These are phyloP conservation scores for Euphorbia pulcherrima DNA, from an alignment of 345 rosid genomes.

Conservation along the genomic window DNA sequence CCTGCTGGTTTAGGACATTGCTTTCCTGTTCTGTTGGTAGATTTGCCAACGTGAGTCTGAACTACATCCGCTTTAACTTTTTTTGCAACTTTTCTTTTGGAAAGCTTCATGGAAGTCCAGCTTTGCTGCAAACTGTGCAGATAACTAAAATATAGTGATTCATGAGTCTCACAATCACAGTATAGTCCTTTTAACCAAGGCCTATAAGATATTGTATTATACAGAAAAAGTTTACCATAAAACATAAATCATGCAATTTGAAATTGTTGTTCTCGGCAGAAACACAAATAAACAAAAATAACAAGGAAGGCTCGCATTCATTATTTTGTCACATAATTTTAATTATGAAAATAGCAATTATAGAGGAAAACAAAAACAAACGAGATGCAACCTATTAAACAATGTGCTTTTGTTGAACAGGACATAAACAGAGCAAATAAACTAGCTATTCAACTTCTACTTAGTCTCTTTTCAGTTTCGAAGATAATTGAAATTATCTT, in stretches of 20 bases:
- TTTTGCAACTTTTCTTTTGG: conserved; percentile 21
- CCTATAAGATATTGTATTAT: not conserved
- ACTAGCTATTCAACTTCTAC: not conserved
- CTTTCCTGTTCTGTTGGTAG: conserved; percentile 18
- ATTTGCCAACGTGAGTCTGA: conserved; percentile 21
- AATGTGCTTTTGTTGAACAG: not conserved
- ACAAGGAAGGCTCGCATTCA: not conserved
- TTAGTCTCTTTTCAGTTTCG: not conserved
- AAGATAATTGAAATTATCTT: not conserved
- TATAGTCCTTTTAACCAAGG: not conserved
- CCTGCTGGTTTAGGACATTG: conserved; percentile 22
- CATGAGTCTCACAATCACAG: not conserved
- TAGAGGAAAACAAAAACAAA: not conserved
- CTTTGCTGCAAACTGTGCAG: conserved; percentile 4
- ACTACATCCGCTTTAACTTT: conserved; percentile 10
- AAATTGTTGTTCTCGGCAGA: not conserved
- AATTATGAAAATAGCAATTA: not conserved
- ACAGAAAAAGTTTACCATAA: not conserved
- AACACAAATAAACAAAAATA: not conserved
- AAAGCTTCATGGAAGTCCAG: conserved; percentile 27
- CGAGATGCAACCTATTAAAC: not conserved
- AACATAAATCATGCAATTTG: not conserved
- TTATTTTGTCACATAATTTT: not conserved
- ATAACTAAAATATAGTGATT: not conserved
- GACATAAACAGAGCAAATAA: not conserved